Percentiles rank a stretch among this genome's conserved stretches.
These are phyloP conservation scores for Ganoderma boninense DNA, from an alignment of 1,284 basidiomycete species.

Conservation along the genomic window DNA sequence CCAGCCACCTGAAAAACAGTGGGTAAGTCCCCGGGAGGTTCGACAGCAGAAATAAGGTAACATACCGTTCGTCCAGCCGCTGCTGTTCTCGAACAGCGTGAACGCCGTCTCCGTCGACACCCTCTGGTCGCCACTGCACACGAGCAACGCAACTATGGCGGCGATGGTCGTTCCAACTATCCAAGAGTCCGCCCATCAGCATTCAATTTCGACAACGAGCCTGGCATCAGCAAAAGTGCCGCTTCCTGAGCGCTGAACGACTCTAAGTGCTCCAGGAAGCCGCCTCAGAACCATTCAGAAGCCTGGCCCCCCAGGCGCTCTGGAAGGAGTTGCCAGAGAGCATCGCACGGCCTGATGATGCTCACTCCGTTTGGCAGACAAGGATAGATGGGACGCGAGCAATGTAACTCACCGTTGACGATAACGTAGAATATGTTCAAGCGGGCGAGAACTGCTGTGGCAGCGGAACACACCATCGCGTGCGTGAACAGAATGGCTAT, in stretches of 20 bases:
- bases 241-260: too few species aligned
- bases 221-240: too few species aligned
- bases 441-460: constrained; percentile 69
- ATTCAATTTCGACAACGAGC: too few species aligned
- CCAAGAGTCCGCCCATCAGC: neutral
- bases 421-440: constrained; percentile 75
- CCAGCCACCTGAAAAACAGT: constrained; percentile 62
- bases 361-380: neutral
- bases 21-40: neutral
- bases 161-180: constrained; percentile 52
- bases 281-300: too few species aligned
- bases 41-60: constrained; percentile 11
- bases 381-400: neutral
- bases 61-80: constrained; percentile 70
- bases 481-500: constrained; percentile 68
- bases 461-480: constrained; percentile 75
- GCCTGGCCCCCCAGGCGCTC: too few species aligned
- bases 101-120: constrained; percentile 77
- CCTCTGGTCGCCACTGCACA: constrained; percentile 60
- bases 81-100: constrained; percentile 76
- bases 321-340: too few species aligned
- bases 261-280: too few species aligned
- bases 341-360: too few species aligned
- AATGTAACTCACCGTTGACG: constrained; percentile 57
- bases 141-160: constrained; percentile 68